Conservation (phyloP, 192 early-diverging fungal genomes). For the Coemansia umbellata region DNA sequence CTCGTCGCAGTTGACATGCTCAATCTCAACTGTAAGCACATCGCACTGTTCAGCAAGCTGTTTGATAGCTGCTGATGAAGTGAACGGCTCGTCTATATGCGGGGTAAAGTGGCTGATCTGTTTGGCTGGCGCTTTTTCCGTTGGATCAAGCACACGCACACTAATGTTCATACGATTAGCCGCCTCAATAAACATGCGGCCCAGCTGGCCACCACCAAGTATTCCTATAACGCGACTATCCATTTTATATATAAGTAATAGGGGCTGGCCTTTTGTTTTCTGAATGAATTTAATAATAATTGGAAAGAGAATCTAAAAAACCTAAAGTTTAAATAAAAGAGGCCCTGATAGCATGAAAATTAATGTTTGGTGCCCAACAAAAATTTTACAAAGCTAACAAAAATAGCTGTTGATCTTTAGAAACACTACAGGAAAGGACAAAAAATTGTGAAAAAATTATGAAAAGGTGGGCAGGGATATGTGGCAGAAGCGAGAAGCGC, state of each 20-base stretch:
- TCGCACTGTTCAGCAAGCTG: slow-evolving; percentile 70
- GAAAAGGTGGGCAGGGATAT: no score
- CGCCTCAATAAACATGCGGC: slow-evolving; percentile 95
- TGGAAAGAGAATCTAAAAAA: background rate
- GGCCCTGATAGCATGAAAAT: no score
- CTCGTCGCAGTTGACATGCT: slow-evolving; percentile 79
- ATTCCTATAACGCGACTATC: slow-evolving; percentile 51
- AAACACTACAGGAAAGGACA: no score
- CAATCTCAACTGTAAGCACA: slow-evolving; percentile 96
- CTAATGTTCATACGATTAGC: slow-evolving; percentile 86
- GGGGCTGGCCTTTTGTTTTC: background rate
- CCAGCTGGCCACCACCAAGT: slow-evolving; percentile 92
- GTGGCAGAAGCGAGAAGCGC: no score
- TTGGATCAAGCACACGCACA: slow-evolving; percentile 81
- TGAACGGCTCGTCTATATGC: slow-evolving; percentile 85
- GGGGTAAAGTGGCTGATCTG: slow-evolving; percentile 65
- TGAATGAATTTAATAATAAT: background rate
- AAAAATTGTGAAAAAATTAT: no score
- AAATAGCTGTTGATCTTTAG: no score
- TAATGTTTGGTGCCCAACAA: no score
- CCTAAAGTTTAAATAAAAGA: no score
- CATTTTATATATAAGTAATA: slow-evolving; percentile 22
- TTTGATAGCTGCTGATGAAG: slow-evolving; percentile 69
- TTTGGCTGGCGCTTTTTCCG: slow-evolving; percentile 75
- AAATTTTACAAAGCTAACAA: no score